Evolutionary conservation across 106 monocot species (phyloP).

Genomic region (Cymbidium sinense): DNA sequence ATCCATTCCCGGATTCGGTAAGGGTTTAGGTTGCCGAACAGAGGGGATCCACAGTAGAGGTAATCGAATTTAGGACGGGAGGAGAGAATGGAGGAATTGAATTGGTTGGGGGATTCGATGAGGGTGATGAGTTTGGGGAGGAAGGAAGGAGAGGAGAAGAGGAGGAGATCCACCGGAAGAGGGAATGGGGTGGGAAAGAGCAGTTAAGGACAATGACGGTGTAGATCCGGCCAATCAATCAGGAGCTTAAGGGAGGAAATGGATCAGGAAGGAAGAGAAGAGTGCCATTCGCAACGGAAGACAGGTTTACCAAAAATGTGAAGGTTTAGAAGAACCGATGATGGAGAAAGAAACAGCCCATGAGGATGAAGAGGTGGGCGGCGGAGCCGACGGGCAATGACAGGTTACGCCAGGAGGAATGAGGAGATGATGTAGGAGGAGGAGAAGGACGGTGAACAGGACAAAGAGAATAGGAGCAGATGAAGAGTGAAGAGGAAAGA

Average conservation of each 20-base stretch:
- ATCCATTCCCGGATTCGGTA: conserved; percentile 71
- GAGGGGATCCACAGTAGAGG: conserved; percentile 70
- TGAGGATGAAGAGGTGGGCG: conserved; percentile 72
- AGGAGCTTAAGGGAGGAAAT: conserved; percentile 35
- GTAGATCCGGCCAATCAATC: conserved; percentile 83
- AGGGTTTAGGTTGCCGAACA: conserved; percentile 63
- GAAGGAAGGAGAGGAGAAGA: conserved; percentile 25
- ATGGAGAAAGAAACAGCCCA: conserved; percentile 76
- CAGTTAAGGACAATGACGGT: conserved; percentile 82
- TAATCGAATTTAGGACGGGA: conserved; percentile 49
- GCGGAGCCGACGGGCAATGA: conserved; percentile 51
- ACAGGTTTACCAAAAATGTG: conserved; percentile 58
- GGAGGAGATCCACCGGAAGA: conserved; percentile 41
- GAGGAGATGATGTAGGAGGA: not conserved
- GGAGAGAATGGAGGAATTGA: conserved; percentile 14
- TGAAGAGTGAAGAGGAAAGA: conserved; percentile 3
- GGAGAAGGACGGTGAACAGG: not conserved
- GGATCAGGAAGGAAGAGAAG: conserved; percentile 7
- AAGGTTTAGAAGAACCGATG: conserved; percentile 70
- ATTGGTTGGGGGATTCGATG: conserved; percentile 31
- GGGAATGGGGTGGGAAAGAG: conserved; percentile 40
- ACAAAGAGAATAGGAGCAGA: conserved; percentile 9
- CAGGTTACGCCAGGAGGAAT: conserved; percentile 12
- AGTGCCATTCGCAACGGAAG: conserved; percentile 60
- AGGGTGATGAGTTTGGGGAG: conserved; percentile 29